Conservation (phyloP, 2,329 filamentous ascomycete genomes). For the Trichoderma citrinoviride region DNA sequence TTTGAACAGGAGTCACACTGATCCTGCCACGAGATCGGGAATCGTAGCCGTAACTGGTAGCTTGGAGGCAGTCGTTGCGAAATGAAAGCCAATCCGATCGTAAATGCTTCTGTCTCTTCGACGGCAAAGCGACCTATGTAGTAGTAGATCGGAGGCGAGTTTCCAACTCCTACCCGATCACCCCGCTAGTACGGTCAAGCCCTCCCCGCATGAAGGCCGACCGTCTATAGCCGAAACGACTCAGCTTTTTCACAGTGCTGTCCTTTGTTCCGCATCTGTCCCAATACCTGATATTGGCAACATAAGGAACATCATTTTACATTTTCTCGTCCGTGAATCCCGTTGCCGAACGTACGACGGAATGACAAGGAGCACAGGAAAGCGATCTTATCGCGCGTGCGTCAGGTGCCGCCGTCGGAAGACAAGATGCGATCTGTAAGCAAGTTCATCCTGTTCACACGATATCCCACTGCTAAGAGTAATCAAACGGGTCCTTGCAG, state of each 20-base stretch:
- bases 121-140: too few species aligned
- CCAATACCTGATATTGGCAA: too few species aligned
- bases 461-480: background rate
- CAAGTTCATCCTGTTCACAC: background rate
- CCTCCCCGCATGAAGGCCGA: background rate
- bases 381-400: slow-evolving; percentile 9
- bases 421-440: slow-evolving; percentile 13
- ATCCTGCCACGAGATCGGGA: too few species aligned
- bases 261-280: background rate
- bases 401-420: slow-evolving; percentile 7
- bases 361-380: slow-evolving; percentile 7
- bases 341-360: background rate
- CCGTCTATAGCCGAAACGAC: background rate
- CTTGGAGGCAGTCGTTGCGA: too few species aligned
- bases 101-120: too few species aligned
- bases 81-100: too few species aligned
- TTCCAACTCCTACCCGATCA: background rate
- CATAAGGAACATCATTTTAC: background rate
- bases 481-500: background rate
- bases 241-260: background rate
- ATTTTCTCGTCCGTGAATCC: background rate
- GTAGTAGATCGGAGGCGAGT: too few species aligned
- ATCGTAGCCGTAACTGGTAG: too few species aligned
- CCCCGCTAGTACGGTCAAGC: background rate
- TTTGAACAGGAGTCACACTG: too few species aligned